Evolutionary conservation across 805 yeast genomes (phyloP), one percentile per base, ranked within the genome.

Genomic region (Candida ascalaphidarum): DNA sequence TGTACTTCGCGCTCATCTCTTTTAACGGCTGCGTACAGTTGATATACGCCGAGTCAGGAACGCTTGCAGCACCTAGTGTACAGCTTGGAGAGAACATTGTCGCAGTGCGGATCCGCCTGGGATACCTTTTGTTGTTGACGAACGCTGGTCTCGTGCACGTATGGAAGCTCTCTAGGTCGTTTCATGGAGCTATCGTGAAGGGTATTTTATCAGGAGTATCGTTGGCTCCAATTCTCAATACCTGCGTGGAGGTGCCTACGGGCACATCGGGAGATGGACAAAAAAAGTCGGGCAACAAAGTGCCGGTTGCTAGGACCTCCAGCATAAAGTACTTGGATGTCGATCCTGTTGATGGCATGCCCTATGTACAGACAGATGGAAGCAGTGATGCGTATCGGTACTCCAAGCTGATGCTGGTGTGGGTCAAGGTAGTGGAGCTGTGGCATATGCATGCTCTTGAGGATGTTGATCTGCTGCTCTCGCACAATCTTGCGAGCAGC

Each of bases 1-100:
- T 44, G 11, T 74, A 58, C 40, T 69, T 77, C 60, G 68, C 68
- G 8, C 45, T 75, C 14, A 62, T 78, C 0, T 74, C 83, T 1
- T 77, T 76, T 26, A 58, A 66, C 17, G 86, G 86, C 0, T 50
- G 72, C 0, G 39, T 78, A 10, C 64, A 68, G 34, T 37, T 74
- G 0, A 40, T 67, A 6, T 49, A 68, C 1, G 57, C 68, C 0
- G 48, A 52, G 5, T 39, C 63, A 5, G 82, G 82, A 1, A 44
- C 65, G 14, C 55, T 56, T 17, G 35, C 64, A 1, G 43, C 58
- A 26, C 77, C 81, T 3, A 48, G 62, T 8, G 44, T 75, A 8
- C 79, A 74, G 41, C 30, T 77, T 3, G 81, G 81, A 0, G 52
- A 52, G 10, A 61, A 62, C 28, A 50, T 73, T 0, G 50, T 66